These are phyloP conservation scores for Clathrus columnatus DNA, from an alignment of 768 basidiomycete species.

Conservation along the genomic window DNA sequence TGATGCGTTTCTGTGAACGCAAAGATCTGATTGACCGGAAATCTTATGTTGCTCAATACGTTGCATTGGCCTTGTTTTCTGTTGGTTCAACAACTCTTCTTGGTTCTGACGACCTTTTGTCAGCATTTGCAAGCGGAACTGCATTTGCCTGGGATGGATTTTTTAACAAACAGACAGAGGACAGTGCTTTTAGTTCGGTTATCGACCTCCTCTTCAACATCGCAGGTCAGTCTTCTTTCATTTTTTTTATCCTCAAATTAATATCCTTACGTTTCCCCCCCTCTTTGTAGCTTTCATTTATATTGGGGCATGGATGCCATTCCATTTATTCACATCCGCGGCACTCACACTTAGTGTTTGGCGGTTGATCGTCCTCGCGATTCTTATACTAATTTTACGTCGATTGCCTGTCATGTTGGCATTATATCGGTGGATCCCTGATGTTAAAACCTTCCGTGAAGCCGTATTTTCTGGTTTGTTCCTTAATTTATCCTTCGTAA, in stretches of 20 bases:
- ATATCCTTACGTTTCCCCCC: background rate
- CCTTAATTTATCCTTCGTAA: background rate
- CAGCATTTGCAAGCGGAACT: conserved; percentile 90
- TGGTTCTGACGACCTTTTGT: conserved; percentile 89
- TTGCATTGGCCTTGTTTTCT: conserved; percentile 74
- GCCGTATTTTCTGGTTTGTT: conserved; percentile 52
- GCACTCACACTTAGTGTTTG: conserved; percentile 67
- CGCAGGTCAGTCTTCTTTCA: conserved; percentile 32
- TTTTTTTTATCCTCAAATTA: background rate
- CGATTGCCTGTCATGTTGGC: conserved; percentile 78
- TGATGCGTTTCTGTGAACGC: conserved; percentile 89
- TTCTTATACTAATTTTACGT: conserved; percentile 74
- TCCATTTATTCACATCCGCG: conserved; percentile 61
- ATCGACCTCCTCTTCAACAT: conserved; percentile 95
- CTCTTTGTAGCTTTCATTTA: conserved; percentile 64
- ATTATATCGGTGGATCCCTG: conserved; percentile 89
- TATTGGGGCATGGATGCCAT: conserved; percentile 97
- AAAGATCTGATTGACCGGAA: conserved; percentile 86
- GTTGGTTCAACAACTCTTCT: conserved; percentile 79
- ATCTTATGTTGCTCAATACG: conserved; percentile 89
- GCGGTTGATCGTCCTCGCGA: conserved; percentile 75
- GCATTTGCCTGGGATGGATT: conserved; percentile 97
- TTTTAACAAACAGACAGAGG: conserved; percentile 89
- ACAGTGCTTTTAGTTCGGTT: conserved; percentile 91
- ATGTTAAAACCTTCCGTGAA: conserved; percentile 90